phyloP scores from a whole-genome alignment of 345 rosid genomes.

The Pistacia atlantica region DNA sequence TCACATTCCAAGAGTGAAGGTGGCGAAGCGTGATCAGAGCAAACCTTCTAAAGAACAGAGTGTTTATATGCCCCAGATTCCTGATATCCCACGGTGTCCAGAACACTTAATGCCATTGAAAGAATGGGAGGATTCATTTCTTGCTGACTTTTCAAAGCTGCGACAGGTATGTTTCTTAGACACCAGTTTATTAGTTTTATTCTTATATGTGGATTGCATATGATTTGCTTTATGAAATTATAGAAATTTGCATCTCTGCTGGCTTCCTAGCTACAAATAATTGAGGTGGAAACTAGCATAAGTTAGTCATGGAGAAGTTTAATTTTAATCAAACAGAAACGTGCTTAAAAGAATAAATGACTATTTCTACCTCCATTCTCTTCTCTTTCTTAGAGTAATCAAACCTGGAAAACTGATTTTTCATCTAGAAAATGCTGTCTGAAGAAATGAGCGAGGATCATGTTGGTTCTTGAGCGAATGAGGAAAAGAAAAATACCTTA shows the following conservation, averaged over 20 bases:
- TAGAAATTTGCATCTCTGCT: background rate
- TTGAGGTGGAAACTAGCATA: background rate
- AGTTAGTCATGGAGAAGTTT: background rate
- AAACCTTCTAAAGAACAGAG: conserved; percentile 62
- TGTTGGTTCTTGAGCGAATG: background rate
- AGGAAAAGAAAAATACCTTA: too few species aligned
- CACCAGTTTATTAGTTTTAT: background rate
- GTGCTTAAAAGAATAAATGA: background rate
- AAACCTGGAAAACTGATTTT: background rate
- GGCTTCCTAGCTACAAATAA: background rate
- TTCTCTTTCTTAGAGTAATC: background rate
- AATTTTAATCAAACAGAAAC: background rate
- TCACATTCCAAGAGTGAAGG: conserved; percentile 68
- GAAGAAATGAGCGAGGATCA: background rate
- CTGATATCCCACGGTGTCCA: conserved; percentile 75
- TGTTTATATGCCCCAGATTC: conserved; percentile 85
- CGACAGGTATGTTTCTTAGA: conserved; percentile 47
- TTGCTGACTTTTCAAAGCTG: conserved; percentile 74
- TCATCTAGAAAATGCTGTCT: background rate
- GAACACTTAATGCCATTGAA: conserved; percentile 61
- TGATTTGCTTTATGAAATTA: background rate
- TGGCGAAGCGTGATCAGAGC: conserved; percentile 56
- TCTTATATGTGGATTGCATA: background rate
- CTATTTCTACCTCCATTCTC: background rate
- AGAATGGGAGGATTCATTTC: conserved; percentile 88